phyloP scores from a whole-genome alignment of 495 filamentous ascomycete species.

The Xylaria castorea region DNA sequence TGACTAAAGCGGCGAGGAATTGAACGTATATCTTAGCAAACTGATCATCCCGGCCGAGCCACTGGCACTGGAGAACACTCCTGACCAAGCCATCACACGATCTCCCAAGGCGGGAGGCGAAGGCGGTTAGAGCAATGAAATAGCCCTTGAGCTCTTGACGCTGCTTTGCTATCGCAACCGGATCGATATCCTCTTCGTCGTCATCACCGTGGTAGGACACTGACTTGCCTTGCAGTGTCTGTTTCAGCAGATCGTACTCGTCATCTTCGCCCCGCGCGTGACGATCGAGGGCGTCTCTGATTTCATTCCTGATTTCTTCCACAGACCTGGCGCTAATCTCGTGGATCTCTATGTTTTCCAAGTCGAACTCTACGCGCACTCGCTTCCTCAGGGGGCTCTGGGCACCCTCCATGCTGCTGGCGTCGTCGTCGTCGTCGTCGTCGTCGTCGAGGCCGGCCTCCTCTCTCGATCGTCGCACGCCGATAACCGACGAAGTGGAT shows the following conservation, averaged over 20 bases:
- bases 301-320: constrained; percentile 71
- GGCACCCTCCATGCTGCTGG: constrained; percentile 53
- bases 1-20: constrained; percentile 80
- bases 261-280: constrained; percentile 71
- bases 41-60: constrained; percentile 82
- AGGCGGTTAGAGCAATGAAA: constrained; percentile 77
- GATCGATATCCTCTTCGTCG: constrained; percentile 43
- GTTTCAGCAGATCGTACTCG: constrained; percentile 75
- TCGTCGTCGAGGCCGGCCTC: constrained; percentile 51
- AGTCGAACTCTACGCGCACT: constrained; percentile 73
- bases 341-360: constrained; percentile 69
- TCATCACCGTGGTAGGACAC: constrained; percentile 45
- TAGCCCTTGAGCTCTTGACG: constrained; percentile 69
- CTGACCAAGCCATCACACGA: constrained; percentile 77
- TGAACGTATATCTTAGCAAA: constrained; percentile 82
- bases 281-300: constrained; percentile 72
- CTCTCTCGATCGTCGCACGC: constrained; percentile 47
- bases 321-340: constrained; percentile 54
- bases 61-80: constrained; percentile 74
- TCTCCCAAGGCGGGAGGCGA: constrained; percentile 69
- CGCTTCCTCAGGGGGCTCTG: constrained; percentile 52
- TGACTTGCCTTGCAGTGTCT: constrained; percentile 50
- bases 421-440: constrained; percentile 49
- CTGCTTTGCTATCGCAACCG: constrained; percentile 53
- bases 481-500: constrained; percentile 44